phyloP scores from a whole-genome alignment of 352 stramenopile genomes.

The Phytophthora cajani region DNA sequence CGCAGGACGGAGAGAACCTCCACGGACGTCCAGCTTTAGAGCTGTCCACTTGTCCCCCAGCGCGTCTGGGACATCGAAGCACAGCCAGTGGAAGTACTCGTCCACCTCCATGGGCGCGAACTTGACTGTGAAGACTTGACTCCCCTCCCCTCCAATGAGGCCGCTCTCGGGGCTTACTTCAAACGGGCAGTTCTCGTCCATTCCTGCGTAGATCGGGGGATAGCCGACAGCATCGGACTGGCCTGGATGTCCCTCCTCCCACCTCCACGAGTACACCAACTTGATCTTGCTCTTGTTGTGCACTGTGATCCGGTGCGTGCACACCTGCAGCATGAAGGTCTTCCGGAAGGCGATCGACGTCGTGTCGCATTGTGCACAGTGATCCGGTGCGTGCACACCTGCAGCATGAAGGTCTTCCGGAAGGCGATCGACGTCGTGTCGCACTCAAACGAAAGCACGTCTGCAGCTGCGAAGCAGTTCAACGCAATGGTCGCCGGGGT shows the following conservation, averaged over 20 bases:
- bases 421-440: constrained; percentile 72
- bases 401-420: constrained; percentile 88
- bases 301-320: constrained; percentile 71
- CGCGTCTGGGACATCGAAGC: constrained; percentile 38
- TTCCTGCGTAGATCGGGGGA: constrained; percentile 6
- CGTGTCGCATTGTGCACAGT: constrained; percentile 74
- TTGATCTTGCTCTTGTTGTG: constrained; percentile 79
- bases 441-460: constrained; percentile 65
- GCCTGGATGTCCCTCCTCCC: constrained; percentile 32
- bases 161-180: constrained; percentile 74
- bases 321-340: constrained; percentile 91
- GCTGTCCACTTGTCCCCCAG: constrained; percentile 7
- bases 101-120: constrained; percentile 94
- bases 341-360: constrained; percentile 70
- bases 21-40: constrained; percentile 68
- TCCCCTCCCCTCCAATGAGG: constrained; percentile 58
- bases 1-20: constrained; percentile 84
- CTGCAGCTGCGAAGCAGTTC: constrained; percentile 73
- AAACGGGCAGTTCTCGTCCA: constrained; percentile 86
- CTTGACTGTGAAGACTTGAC: constrained; percentile 81
- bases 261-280: constrained; percentile 67
- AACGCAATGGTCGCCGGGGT: constrained; percentile 46
- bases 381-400: constrained; percentile 81
- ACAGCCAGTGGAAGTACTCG: constrained; percentile 80
- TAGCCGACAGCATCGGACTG: constrained; percentile 15